phyloP scores from a whole-genome alignment of 2,329 filamentous ascomycete species.

The Aspergillus neotritici region DNA sequence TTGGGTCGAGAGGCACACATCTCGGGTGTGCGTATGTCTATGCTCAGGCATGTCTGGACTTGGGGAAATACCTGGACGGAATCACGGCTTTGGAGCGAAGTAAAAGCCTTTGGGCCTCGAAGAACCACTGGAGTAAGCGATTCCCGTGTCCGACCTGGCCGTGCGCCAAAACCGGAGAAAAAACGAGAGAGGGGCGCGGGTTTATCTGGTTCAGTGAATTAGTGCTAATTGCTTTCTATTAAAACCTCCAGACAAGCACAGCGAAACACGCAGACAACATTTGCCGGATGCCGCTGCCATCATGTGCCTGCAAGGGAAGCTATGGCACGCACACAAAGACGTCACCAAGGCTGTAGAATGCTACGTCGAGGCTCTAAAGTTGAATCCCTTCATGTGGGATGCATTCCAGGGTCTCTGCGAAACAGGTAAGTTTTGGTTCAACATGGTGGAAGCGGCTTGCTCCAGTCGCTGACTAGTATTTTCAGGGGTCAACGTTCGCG shows the following conservation, averaged over 20 bases:
- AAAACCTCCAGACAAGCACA: constrained; percentile 58
- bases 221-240: constrained; percentile 3
- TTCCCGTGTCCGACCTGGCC: not conserved
- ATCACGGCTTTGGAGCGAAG: constrained; percentile 78
- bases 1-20: constrained; percentile 66
- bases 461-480: constrained; percentile 9
- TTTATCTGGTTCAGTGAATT: not conserved
- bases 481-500: constrained; percentile 68
- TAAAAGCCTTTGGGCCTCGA: constrained; percentile 66
- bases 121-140: constrained; percentile 68
- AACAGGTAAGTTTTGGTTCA: constrained; percentile 45
- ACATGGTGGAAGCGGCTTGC: no score
- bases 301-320: constrained; percentile 77
- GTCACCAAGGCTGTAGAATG: constrained; percentile 76
- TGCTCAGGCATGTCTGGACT: constrained; percentile 76
- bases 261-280: constrained; percentile 65
- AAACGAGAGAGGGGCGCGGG: no score
- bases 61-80: constrained; percentile 76
- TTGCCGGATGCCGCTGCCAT: constrained; percentile 78
- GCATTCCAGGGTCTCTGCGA: constrained; percentile 86
- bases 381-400: constrained; percentile 98
- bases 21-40: constrained; percentile 86
- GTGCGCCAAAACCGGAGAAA: no score
- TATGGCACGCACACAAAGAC: constrained; percentile 75
- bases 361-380: constrained; percentile 81